Base-by-base conservation (phyloP, 768 basidiomycete species). In the Trametes coccinea region DNA sequence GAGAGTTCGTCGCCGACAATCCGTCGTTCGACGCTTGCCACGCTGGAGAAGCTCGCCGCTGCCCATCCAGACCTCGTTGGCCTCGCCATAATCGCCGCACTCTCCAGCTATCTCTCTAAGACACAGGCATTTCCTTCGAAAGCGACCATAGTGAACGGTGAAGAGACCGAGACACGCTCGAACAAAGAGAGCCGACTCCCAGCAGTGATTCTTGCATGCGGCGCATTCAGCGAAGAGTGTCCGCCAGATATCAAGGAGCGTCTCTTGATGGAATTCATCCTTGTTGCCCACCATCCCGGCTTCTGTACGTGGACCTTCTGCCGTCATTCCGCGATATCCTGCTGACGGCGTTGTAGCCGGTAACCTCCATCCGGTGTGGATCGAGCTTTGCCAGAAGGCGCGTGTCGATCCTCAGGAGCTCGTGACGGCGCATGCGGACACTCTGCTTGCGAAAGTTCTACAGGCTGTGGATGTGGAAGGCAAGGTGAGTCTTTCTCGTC, bases 331-430 rank as follows among this genome's bases (percentile, higher is more conserved):
- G 46, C 14, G 31, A 5, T 41, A 33, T 31, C 49, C 37, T 53
- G 34, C 45, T 45, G 22, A 22, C 30, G 11, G 4, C 61, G 3
- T 31, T 54, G 8, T 34, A 84, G 84, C 78, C 63, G 80, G 77
- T 22, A 72, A 77, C 14, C 79, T 82, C 8, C 81, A 84, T 16
- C 86, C 84, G 65, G 68, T 69, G 1, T 97, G 94, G 94, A 89
- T 95, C 60, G 90, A 93, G 57, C 64, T 92, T 4, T 91, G 89
- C 57, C 92, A 91, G 66, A 82, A 80, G 60, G 86, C 89, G 0
- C 71, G 77, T 2, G 69, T 81, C 4, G 92, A 96, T 69, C 94
- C 94, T 2, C 77, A 78, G 22, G 80, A 82, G 13, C 72, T 91
- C 5, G 78, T 90, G 4, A 77, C 76, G 7, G 76, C 73, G 27